Evolutionary conservation across 305 asterid species (phyloP).

Genomic region (Fraxinus dipetala): DNA sequence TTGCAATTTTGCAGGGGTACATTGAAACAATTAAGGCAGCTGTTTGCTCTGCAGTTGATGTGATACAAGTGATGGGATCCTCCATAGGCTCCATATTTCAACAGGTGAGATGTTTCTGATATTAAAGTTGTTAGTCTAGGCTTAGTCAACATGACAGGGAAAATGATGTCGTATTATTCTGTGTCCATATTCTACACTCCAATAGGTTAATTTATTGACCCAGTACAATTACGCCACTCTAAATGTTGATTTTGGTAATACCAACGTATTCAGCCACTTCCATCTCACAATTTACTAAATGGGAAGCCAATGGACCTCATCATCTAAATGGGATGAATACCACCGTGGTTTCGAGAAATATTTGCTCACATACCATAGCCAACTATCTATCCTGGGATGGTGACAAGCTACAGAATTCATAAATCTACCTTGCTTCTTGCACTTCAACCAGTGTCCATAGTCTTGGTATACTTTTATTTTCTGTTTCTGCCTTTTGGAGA

Average conservation of each 20-base stretch:
- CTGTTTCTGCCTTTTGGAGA: background rate
- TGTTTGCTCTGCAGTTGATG: slow-evolving; percentile 65
- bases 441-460: background rate
- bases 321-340: background rate
- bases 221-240: background rate
- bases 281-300: background rate
- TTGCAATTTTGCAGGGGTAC: slow-evolving; percentile 52
- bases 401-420: background rate
- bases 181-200: background rate
- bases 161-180: background rate
- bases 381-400: background rate
- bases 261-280: background rate
- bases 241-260: background rate
- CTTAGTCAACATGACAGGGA: background rate
- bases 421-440: background rate
- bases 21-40: slow-evolving; percentile 55
- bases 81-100: slow-evolving; percentile 47
- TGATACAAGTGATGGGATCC: slow-evolving; percentile 64
- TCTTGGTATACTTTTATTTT: background rate
- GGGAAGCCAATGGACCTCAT: background rate
- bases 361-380: background rate
- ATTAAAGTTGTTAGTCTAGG: slow-evolving; percentile 1
- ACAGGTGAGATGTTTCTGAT: slow-evolving; percentile 42
- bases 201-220: background rate
- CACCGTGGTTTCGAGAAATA: background rate